Evolutionary conservation across 2,329 filamentous ascomycete genomes (phyloP), one percentile per base, ranked within the genome.

Genomic region (Aureobasidium namibiae): DNA sequence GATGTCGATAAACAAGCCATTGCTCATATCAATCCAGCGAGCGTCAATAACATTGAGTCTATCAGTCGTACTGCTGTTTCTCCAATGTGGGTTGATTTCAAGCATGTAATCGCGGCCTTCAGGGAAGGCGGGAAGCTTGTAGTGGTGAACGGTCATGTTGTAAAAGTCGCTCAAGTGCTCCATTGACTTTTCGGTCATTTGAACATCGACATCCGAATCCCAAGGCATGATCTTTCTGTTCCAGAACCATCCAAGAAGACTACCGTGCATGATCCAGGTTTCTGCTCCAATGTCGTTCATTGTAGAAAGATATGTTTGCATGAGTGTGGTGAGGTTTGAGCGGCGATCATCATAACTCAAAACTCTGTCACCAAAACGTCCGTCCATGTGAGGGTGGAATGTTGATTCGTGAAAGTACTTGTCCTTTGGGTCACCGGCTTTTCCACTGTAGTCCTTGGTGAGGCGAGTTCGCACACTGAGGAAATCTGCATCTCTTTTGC

Each of bases 191-290:
- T 83, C 79, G 6, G 79, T 78, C 16, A 85, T 75, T 67, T 83
- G 80, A 13, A 84, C 80, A 63, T 85, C 82, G 50, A 84, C 67
- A 64, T 85, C 82, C 13, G 77, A 79, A 66, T 85, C 82, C 82
- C 82, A 85, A 2, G 82, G 82, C 70, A 85, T 76, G 65, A 83
- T 78, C 66, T 78, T 77, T 56, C 78, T 75, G 64, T 83, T 84
- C 82, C 82, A 85, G 77, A 80, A 85, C 82, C 82, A 85, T 36
- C 81, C 80, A 16, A 85, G 71, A 41, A 85, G 70, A 6, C 79
- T 80, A 13, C 82, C 82, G 64, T 85, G 82, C 80, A 84, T 84
- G 60, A 85, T 78, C 82, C 82, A 85, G 9, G 82, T 85, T 63
- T 83, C 78, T 4, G 78, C 77, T 14, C 80, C 78, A 33, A 84